Evolutionary conservation across 345 rosid species (phyloP).

Genomic region (Trapa bicornis): DNA sequence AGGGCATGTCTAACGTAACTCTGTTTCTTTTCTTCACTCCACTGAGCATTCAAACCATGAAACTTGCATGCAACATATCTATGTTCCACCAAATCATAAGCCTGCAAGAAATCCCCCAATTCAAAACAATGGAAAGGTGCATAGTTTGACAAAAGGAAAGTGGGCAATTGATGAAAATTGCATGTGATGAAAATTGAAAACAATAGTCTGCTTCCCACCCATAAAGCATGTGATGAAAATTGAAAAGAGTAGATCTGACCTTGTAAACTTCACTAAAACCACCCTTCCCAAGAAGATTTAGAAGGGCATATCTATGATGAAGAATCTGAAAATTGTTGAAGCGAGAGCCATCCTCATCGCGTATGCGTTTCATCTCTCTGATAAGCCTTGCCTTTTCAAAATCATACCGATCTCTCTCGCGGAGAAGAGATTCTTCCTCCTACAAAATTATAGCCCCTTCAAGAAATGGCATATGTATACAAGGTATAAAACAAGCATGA

Average conservation of each 20-base stretch:
- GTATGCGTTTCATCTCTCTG: constrained; percentile 92
- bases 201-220: not conserved
- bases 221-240: too few species aligned
- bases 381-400: constrained; percentile 93
- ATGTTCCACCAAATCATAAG: constrained; percentile 91
- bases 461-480: not conserved
- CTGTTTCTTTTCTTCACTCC: constrained; percentile 99
- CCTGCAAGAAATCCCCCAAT: constrained; percentile 74
- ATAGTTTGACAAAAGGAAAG: not conserved
- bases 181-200: not conserved
- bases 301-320: constrained; percentile 72
- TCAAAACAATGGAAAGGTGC: constrained; percentile 50
- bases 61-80: constrained; percentile 97
- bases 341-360: constrained; percentile 98
- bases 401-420: constrained; percentile 96
- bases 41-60: constrained; percentile 94
- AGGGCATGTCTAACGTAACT: constrained; percentile 94
- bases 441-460: constrained; percentile 12
- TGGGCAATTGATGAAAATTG: too few species aligned
- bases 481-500: not conserved
- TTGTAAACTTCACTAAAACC: constrained; percentile 99
- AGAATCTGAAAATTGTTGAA: constrained; percentile 93
- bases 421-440: constrained; percentile 87
- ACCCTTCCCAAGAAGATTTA: constrained; percentile 97
- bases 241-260: constrained; percentile 38